Evolutionary conservation across 139 green algal genomes (phyloP).

Genomic region (Closterium sp.): DNA sequence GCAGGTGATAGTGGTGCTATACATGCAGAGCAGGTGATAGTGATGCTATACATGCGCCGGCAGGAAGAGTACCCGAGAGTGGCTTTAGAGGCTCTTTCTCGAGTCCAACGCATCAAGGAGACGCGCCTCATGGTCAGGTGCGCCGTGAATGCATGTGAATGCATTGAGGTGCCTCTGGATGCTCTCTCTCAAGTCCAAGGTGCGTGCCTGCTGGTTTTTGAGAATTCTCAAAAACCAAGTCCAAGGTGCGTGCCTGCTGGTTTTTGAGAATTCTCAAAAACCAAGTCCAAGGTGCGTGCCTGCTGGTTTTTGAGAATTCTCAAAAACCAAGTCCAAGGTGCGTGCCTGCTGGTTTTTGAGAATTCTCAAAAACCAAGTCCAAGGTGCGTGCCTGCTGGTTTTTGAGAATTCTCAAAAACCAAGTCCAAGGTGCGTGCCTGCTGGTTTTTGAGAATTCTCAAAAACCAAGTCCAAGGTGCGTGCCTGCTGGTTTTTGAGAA

Average conservation of each 20-base stretch:
- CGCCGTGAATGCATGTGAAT: no score
- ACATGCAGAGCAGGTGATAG: neutral
- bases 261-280: no score
- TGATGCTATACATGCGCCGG: conserved; percentile 47
- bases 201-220: neutral
- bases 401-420: no score
- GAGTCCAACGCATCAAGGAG: neutral
- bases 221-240: no score
- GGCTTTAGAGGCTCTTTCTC: neutral
- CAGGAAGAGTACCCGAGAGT: conserved; percentile 10
- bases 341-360: no score
- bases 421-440: neutral
- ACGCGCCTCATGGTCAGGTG: neutral
- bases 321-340: neutral
- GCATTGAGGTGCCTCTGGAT: no score
- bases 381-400: neutral
- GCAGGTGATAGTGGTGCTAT: conserved; percentile 31
- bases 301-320: no score
- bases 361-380: no score
- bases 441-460: no score
- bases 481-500: no score
- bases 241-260: neutral
- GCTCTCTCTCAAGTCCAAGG: no score
- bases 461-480: no score
- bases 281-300: neutral